phyloP scores from a whole-genome alignment of 1,284 basidiomycete species.

The Moniliophthora roreri region DNA sequence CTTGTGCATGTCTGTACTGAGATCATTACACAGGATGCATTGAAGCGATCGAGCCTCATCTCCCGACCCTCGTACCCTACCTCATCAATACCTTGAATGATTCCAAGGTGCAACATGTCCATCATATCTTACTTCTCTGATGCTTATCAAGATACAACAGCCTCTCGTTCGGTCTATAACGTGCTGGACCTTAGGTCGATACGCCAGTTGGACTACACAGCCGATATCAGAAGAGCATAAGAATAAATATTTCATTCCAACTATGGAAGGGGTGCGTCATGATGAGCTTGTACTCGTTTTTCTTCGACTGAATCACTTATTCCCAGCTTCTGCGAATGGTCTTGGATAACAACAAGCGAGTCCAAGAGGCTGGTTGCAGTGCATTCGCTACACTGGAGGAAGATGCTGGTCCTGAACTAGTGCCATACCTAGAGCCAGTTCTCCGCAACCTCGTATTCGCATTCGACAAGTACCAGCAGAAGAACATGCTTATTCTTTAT shows the following conservation, averaged over 20 bases:
- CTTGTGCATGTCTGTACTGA: conserved; percentile 1
- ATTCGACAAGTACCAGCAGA: conserved; percentile 98
- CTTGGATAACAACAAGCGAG: conserved; percentile 98
- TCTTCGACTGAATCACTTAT: conserved; percentile 10
- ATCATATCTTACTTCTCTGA: conserved; percentile 10
- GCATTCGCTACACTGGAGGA: conserved; percentile 99
- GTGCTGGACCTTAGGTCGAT: conserved; percentile 99
- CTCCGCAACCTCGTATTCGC: conserved; percentile 94
- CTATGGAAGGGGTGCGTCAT: conserved; percentile 91
- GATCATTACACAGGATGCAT: conserved; percentile 78
- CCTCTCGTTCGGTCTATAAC: conserved; percentile 98
- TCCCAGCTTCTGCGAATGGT: conserved; percentile 91
- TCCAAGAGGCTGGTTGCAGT: conserved; percentile 98
- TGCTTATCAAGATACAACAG: conserved; percentile 37
- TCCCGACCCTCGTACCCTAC: conserved; percentile 91
- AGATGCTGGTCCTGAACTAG: conserved; percentile 89
- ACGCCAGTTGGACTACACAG: conserved; percentile 94
- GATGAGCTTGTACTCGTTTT: conserved; percentile 1
- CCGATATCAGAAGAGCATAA: conserved; percentile 84
- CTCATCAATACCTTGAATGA: conserved; percentile 90
- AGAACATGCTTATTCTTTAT: conserved; percentile 98
- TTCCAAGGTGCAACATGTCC: conserved; percentile 65
- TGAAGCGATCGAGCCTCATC: conserved; percentile 91
- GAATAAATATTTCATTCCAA: conserved; percentile 90
- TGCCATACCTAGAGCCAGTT: conserved; percentile 94